These are phyloP conservation scores for Ceratocystis cubensis DNA, from an alignment of 2,329 filamentous ascomycete genomes.

Conservation along the genomic window DNA sequence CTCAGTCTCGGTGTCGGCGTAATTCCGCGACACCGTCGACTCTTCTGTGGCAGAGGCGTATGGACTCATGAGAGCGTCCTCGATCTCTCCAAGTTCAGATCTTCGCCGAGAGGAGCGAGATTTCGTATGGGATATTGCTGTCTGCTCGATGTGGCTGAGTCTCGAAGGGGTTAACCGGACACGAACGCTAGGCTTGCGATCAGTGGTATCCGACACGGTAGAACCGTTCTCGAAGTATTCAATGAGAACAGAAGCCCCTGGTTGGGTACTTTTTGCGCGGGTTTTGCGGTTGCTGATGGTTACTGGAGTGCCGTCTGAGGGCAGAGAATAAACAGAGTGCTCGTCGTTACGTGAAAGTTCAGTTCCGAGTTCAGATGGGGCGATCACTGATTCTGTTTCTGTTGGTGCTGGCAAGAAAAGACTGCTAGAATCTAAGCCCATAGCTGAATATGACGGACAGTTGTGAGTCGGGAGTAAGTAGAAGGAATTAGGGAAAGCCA, in stretches of 20 bases:
- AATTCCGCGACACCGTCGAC: conserved; percentile 62
- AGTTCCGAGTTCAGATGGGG: conserved; percentile 50
- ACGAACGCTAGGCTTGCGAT: conserved; percentile 68
- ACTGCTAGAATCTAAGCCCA: conserved; percentile 46
- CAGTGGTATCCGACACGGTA: conserved; percentile 40
- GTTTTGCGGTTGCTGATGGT: conserved; percentile 61
- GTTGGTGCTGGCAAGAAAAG: conserved; percentile 63
- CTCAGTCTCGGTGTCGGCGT: conserved; percentile 86
- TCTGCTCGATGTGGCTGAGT: conserved; percentile 56
- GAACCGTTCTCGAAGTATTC: conserved; percentile 72
- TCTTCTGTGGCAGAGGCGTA: conserved; percentile 69
- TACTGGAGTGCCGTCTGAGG: conserved; percentile 79
- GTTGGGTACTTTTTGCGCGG: conserved; percentile 39
- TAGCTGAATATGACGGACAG: conserved; percentile 25
- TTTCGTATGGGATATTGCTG: conserved; percentile 64
- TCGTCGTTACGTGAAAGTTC: conserved; percentile 58
- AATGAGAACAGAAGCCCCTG: conserved; percentile 78
- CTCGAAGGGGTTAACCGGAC: conserved; percentile 69
- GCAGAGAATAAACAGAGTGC: conserved; percentile 66
- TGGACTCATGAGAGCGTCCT: conserved; percentile 56
- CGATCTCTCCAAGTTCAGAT: conserved; percentile 37
- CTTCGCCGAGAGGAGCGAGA: conserved; percentile 52
- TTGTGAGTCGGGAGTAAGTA: neutral
- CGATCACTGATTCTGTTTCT: conserved; percentile 35
- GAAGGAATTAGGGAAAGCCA: conserved; percentile 22